phyloP scores from a whole-genome alignment of 1,139 yeast species.

The Geotrichum siamense region DNA sequence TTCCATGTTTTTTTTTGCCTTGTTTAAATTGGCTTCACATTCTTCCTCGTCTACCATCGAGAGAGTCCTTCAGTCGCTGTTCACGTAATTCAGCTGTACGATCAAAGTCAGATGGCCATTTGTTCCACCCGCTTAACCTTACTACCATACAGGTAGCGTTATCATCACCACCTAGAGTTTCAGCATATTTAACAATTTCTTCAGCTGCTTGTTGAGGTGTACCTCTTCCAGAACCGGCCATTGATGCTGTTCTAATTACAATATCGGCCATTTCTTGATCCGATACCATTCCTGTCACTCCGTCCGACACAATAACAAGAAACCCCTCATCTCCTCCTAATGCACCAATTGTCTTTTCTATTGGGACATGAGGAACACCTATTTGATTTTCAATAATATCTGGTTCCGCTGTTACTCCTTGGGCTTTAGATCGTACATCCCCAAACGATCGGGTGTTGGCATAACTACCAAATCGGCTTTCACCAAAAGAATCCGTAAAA shows the following conservation, averaged over 20 bases:
- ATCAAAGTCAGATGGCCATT: conserved; percentile 70
- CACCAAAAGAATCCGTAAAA: conserved; percentile 89
- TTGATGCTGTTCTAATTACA: conserved; percentile 61
- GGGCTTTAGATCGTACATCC: conserved; percentile 67
- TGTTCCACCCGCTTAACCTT: conserved; percentile 84
- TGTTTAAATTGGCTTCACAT: not conserved
- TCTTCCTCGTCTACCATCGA: conserved; percentile 24
- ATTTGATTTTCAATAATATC: conserved; percentile 63
- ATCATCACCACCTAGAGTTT: conserved; percentile 86
- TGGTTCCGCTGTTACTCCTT: conserved; percentile 90
- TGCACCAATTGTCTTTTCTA: conserved; percentile 33
- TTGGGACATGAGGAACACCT: conserved; percentile 40
- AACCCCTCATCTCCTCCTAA: conserved; percentile 70
- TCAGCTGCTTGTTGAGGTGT: conserved; percentile 82
- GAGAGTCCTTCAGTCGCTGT: conserved; percentile 52
- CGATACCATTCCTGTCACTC: conserved; percentile 68
- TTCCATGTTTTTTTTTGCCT: not conserved
- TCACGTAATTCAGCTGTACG: conserved; percentile 78
- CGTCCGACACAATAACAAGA: conserved; percentile 73
- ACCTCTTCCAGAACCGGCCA: conserved; percentile 61
- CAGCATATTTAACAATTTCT: conserved; percentile 77
- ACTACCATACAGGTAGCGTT: conserved; percentile 86
- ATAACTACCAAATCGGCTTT: conserved; percentile 70
- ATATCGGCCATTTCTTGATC: conserved; percentile 92
- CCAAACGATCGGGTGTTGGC: conserved; percentile 96